Base-by-base conservation (phyloP, 768 basidiomycete genomes). In the Dioszegia hungarica region DNA sequence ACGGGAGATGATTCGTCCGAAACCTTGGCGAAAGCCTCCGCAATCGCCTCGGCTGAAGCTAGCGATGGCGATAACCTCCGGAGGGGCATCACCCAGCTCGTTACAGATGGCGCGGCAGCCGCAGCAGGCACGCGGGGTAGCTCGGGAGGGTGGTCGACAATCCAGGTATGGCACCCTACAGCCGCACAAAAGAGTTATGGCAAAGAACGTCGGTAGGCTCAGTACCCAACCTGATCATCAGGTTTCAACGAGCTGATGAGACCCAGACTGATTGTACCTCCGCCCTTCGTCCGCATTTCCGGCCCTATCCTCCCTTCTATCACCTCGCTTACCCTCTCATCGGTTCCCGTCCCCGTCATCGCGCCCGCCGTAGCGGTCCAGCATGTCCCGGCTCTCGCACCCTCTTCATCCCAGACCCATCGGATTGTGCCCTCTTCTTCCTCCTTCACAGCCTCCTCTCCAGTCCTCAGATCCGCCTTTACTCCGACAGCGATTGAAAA, bases 111-210 rank as follows among this genome's bases (percentile, higher is more conserved):
- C 22, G 24, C 20, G 2, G 14, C 3, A 10, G 27, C n/a, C 4
- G 19, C n/a, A 19, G 22, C 36, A 22, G 11, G 28, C 11, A n/a
- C 5, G 2, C 10, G 10, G 9, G 28, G 19, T 10, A 22, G 5
- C 15, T 14, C 47, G 19, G 29, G 47, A 3, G 28, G 17, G 22
- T 17, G 22, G 49, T 46, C 59, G 12, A 28, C 47, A 12, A 57
- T 75, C 19, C 63, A 69, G 25, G 56, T 75, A 64, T 81, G 92
- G 51, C 91, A 94, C 70, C 90, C 91, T 24, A 89, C 89, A 29
- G 90, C 92, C 48, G 92, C 90, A 1, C 92, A 95, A 79, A 95
- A 95, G 79, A 92, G 90, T 11, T 95, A 95, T 73, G 90, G 90
- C 49, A 90, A 87, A 75, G 92, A 95, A 79, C 92, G 93, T 76